Evolutionary conservation across 2,329 filamentous ascomycete species (phyloP), one percentile per base, ranked within the genome.

Genomic region (Teratosphaeria zuluensis): DNA sequence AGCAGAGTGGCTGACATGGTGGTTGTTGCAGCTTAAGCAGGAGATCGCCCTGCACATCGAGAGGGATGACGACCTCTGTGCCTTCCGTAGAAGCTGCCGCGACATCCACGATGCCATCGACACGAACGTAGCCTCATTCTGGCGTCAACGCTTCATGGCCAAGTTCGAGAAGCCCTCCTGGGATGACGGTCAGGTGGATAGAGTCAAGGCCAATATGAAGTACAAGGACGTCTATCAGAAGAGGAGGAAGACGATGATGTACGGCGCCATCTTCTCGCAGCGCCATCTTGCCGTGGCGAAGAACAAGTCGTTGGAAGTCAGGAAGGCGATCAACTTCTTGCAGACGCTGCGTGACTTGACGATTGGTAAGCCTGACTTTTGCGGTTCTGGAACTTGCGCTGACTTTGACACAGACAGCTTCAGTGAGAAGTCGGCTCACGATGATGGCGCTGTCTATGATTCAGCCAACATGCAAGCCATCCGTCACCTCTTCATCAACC

Each of bases 131-230:
- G 58, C 63, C 28, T 76, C 73, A 6, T 77, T 81, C 65, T 83
- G 80, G 80, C 74, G 76, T 38, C 62, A 65, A 42, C 72, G 70
- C 19, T 82, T 79, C 63, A 65, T 71, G 14, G 58, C 68, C 24
- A 69, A 58, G 30, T 83, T 76, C 62, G 79, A 80, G 51, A 61
- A 38, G 32, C 67, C 68, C 21, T 35, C 59, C 35, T 58, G 53
- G 24, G 58, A 46, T 52, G 53, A 30, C 28, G 46, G 63, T 54
- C 42, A 48, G 2, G 19, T 48, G 42, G 56, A 53, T 30, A 53
- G 67, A 53, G 51, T 67, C 52, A 55, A 56, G 57, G 52, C 58
- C 56, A 71, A 73, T 56, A 54, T 62, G 8, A 63, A 72, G 6
- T 64, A 77, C 58, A 73, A 70, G 59, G 66, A 64, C 7, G 52